Evolutionary conservation across 1,284 basidiomycete genomes (phyloP).

Genomic region (Naganishia albida): DNA sequence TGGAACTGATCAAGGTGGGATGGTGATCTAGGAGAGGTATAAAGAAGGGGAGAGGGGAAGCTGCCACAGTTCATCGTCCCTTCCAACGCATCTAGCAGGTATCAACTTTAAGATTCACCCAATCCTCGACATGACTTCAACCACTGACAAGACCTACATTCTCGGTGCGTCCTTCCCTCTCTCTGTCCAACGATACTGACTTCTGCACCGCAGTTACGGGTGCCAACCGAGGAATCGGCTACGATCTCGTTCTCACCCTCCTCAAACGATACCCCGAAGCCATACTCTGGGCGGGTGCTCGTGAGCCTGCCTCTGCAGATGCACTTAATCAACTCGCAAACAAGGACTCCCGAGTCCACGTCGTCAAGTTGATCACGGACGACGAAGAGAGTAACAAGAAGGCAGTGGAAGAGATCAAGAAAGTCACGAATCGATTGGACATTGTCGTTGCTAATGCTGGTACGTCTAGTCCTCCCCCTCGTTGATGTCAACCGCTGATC

Average conservation of each 20-base stretch:
- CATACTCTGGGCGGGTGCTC: conserved; percentile 39
- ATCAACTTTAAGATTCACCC: too few species aligned
- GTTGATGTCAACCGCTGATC: background rate
- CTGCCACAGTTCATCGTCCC: too few species aligned
- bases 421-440: conserved; percentile 31
- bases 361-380: conserved; percentile 33
- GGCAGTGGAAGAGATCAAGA: conserved; percentile 29
- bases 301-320: conserved; percentile 32
- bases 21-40: too few species aligned
- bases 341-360: conserved; percentile 14
- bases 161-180: too few species aligned
- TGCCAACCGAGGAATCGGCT: conserved; percentile 37
- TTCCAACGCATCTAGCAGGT: too few species aligned
- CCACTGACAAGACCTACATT: too few species aligned
- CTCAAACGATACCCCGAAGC: conserved; percentile 25
- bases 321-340: conserved; percentile 34
- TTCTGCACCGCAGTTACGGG: conserved; percentile 34
- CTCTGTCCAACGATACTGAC: too few species aligned
- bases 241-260: conserved; percentile 33
- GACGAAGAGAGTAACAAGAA: conserved; percentile 33
- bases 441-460: conserved; percentile 33
- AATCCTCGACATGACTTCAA: too few species aligned
- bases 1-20: too few species aligned
- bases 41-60: too few species aligned
- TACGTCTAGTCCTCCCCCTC: background rate